A percentile compares a stretch with the other conserved stretches of the same genome.
These are phyloP conservation scores for Blastobotrys apis DNA, from an alignment of 1,139 yeast genomes.

Conservation along the genomic window DNA sequence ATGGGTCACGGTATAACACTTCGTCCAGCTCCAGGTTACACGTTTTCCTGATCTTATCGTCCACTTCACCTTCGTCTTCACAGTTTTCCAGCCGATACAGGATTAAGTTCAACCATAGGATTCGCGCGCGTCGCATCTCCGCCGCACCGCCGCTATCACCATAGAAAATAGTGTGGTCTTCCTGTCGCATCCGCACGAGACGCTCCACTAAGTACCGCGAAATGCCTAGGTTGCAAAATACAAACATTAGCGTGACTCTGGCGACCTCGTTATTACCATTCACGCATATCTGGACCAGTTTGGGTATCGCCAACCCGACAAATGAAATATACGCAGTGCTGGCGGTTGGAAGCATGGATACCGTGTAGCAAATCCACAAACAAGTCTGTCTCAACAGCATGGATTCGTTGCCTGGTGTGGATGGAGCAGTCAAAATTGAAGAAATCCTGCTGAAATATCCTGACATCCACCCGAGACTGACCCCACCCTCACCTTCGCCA, in stretches of 20 bases:
- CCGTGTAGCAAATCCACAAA: constrained; percentile 1
- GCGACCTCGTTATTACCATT: neutral
- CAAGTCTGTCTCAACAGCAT: constrained; percentile 9
- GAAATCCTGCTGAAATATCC: constrained; percentile 7
- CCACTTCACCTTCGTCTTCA: neutral
- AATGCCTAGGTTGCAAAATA: neutral
- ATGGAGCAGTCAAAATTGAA: neutral
- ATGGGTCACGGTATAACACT: constrained; percentile 3
- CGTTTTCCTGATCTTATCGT: neutral
- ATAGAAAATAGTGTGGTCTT: constrained; percentile 3
- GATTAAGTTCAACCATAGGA: constrained; percentile 11
- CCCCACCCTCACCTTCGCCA: neutral
- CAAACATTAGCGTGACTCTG: constrained; percentile 1
- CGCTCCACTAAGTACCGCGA: constrained; percentile 7
- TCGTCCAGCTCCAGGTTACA: constrained; percentile 5
- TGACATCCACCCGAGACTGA: constrained; percentile 4
- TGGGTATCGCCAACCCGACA: constrained; percentile 1
- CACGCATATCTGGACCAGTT: neutral
- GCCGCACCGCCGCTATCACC: neutral
- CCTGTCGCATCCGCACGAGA: constrained; percentile 2
- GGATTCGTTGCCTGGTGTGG: neutral
- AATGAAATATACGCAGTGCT: constrained; percentile 4
- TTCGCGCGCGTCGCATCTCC: constrained; percentile 1
- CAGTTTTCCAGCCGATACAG: neutral
- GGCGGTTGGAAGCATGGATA: neutral